Evolutionary conservation across 805 yeast species (phyloP).

Genomic region (Komagataella pseudopastoris): DNA sequence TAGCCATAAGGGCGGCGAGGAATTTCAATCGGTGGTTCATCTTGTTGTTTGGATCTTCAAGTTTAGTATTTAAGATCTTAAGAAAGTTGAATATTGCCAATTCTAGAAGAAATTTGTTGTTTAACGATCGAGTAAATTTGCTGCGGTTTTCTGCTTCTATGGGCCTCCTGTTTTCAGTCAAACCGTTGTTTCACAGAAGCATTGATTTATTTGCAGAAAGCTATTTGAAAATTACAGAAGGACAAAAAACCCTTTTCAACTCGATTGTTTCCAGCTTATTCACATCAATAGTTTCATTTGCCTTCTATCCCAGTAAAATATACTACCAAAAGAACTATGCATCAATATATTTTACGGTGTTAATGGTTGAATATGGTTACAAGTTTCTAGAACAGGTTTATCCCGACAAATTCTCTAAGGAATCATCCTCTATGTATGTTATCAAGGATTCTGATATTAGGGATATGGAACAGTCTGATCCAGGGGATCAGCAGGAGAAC

Average conservation of each 20-base stretch:
- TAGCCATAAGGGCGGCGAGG: neutral
- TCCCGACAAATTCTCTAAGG: slow-evolving; percentile 3
- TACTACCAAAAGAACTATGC: slow-evolving; percentile 7
- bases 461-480: neutral
- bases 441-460: neutral
- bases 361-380: slow-evolving; percentile 8
- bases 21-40: neutral
- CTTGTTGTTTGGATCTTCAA: neutral
- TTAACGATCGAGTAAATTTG: neutral
- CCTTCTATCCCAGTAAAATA: slow-evolving; percentile 6
- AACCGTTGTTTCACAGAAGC: slow-evolving; percentile 3
- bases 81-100: neutral
- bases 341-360: slow-evolving; percentile 7
- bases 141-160: slow-evolving; percentile 4
- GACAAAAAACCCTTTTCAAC: neutral
- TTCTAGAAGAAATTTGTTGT: neutral
- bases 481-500: neutral
- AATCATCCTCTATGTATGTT: neutral
- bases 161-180: slow-evolving; percentile 6
- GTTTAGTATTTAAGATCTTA: neutral
- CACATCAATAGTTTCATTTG: slow-evolving; percentile 4
- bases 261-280: slow-evolving; percentile 4
- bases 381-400: slow-evolving; percentile 6
- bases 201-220: neutral
- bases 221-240: neutral